Evolutionary conservation across 176 grass and related monocot genomes (phyloP).

Genomic region (Themeda triandra): DNA sequence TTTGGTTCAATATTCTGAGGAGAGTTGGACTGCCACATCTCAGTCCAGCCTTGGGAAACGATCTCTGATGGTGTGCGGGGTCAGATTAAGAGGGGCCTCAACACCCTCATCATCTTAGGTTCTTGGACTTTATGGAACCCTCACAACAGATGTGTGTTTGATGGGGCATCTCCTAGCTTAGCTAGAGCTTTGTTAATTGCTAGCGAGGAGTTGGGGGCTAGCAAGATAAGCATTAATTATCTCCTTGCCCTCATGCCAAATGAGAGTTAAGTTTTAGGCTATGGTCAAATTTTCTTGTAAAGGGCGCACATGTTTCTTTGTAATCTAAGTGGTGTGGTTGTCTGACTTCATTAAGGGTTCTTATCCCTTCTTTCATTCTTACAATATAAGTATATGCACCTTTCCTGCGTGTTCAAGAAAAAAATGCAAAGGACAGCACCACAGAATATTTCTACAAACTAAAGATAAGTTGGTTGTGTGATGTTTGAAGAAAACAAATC

Average conservation of each 20-base stretch:
- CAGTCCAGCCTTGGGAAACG: not conserved
- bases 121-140: not conserved
- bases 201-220: not conserved
- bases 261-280: not conserved
- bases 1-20: not conserved
- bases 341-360: not conserved
- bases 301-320: not conserved
- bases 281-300: not conserved
- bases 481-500: not conserved
- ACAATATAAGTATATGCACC: not conserved
- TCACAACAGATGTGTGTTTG: not conserved
- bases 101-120: not conserved
- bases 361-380: not conserved
- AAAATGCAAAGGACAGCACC: not conserved
- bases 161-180: not conserved
- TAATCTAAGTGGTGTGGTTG: not conserved
- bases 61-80: not conserved
- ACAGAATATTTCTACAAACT: not conserved
- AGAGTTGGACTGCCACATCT: not conserved
- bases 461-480: not conserved
- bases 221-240: not conserved
- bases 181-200: not conserved
- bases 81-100: not conserved
- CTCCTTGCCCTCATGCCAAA: not conserved
- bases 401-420: not conserved